Evolutionary conservation across 169 alveolate species (phyloP).

Genomic region (Cryptosporidium xiaoi): DNA sequence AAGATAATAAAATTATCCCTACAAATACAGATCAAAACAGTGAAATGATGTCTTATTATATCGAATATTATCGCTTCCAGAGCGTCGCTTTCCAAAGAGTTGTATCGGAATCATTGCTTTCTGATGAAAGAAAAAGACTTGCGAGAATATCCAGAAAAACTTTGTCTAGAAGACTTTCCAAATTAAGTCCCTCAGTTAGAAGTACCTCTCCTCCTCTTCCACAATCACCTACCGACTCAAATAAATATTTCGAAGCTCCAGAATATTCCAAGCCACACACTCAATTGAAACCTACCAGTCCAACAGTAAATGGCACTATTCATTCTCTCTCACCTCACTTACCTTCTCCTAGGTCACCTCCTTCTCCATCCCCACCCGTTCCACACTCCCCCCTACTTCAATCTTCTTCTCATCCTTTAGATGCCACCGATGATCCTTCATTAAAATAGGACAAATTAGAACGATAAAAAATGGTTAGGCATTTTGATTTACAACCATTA

Average conservation of each 20-base stretch:
- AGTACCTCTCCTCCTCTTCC: constrained; percentile 68
- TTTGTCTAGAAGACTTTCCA: constrained; percentile 61
- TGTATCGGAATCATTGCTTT: constrained; percentile 64
- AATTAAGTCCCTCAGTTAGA: constrained; percentile 69
- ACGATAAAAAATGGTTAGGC: no score
- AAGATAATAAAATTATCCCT: constrained; percentile 1
- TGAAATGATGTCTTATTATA: constrained; percentile 53
- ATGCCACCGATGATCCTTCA: no score
- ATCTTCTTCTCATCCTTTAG: no score
- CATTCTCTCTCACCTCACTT: no score
- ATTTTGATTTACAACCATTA: no score
- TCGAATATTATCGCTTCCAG: constrained; percentile 73
- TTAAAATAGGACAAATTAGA: no score
- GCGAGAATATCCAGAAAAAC: constrained; percentile 68
- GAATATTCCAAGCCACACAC: no score
- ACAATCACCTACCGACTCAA: constrained; percentile 66
- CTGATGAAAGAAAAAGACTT: constrained; percentile 72
- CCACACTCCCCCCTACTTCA: no score
- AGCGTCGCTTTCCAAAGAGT: constrained; percentile 75
- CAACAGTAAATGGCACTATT: no score
- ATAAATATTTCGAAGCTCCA: constrained; percentile 3
- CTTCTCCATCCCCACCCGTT: no score
- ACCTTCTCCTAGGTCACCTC: no score
- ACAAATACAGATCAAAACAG: constrained; percentile 29
- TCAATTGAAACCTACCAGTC: no score